Base-by-base conservation (phyloP, 2,329 filamentous ascomycete species). In the Monosporascus ibericus region DNA sequence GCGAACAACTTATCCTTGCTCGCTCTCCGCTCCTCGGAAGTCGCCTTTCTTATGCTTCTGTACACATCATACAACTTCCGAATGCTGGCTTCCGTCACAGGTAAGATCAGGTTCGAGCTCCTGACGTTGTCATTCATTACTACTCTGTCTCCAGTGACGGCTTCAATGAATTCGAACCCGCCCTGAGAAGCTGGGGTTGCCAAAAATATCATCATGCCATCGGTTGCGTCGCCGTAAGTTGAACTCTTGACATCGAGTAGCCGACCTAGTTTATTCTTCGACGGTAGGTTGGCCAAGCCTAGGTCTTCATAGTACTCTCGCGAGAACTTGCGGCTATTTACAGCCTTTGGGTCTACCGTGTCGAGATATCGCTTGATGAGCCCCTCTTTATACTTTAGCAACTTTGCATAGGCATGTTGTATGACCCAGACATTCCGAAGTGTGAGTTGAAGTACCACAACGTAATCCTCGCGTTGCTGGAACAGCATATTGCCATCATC, bases 261-360 rank as follows among this genome's bases (percentile, higher is more conserved):
- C 22, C 56, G 58, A 9, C 58, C 58, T 14, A 55, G 50, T 27
- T 55, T 58, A n/a, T 52, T 47, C 44, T 60, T 60, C 3, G 55
- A 55, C 7, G 58, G 58, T 4, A 58, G 36, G 8, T 54, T 50
- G 7, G 46, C 48, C 5, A 60, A 22, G 47, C 52, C 22, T 3
- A 51, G 49, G 6, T 52, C 53, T 27, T 60, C 58, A 18, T 60
- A 60, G 47, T 60, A 57, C 24, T 60, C 58, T 27, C 58, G 54
- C 25, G 44, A n/a, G 24, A 56, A 51, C 15, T 53, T 57, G 40
- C 54, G 54, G 36, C 47, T 55, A 3, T 25, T 36, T 7, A 30
- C 44, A 15, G 38, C 25, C 3, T 30, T 30, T 5, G 27, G 37
- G 9, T 49, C 51, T 7, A 34, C 52, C 1, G 11, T 17, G 3